Evolutionary conservation across 1,139 yeast species (phyloP), one percentile per base, ranked within the genome.

Genomic region (Chernovozyma sophiae-reginae): DNA sequence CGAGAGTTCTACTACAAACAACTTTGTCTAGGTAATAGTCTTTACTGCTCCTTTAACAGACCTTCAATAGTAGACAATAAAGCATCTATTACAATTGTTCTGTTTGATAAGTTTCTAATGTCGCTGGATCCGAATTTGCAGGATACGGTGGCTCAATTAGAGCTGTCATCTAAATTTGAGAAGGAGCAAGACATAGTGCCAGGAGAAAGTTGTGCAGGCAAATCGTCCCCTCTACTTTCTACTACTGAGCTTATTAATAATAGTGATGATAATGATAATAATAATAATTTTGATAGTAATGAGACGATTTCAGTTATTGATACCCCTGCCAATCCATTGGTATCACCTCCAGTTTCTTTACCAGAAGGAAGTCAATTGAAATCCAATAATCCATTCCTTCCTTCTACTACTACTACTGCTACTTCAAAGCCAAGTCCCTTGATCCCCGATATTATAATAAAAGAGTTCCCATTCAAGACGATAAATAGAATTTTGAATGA

Each of bases 401-500:
- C 33, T 3, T 13, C 6, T 13, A 14, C 6, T 6, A 16, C 31
- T 13, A 10, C 19, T 6, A n/a, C n/a, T n/a, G n/a, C n/a, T n/a
- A n/a, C n/a, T n/a, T n/a, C n/a, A n/a, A n/a, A n/a, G n/a, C 37
- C 37, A 7, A 14, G 8, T 20, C 34, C 37, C 15, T 17, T 35
- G 22, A 31, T 35, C 8, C 25, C 28, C 4, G 37, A 35, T 28
- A 8, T 13, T 10, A 13, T 30, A 8, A 31, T 25, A 4, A 31
- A 22, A 15, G 34, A 31, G 15, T 26, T 23, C 35, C 69, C 77
- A 4, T 79, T 75, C 57, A 83, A 83, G 49, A 81, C 90, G 0
- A 60, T 81, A 20, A 82, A 82, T 47, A 62, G 92, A 36, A 65
- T 83, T 23, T 47, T 82, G 22, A 87, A 81, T 51, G 92, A 83